These are phyloP conservation scores for Xylaria flabelliformis DNA, from an alignment of 495 filamentous ascomycete genomes.

Conservation along the genomic window DNA sequence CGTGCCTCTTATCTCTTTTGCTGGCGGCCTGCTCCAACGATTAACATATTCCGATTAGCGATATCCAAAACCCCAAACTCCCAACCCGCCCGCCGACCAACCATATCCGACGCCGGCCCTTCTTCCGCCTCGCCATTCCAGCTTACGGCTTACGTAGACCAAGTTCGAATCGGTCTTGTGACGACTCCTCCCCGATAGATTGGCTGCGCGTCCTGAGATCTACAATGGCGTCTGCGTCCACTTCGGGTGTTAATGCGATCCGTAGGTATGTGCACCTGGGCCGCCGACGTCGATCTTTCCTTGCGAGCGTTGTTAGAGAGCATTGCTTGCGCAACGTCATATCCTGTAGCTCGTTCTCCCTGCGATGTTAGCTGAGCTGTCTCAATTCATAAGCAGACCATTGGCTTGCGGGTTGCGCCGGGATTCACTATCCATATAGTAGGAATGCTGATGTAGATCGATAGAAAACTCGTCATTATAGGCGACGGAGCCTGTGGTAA, in stretches of 20 bases:
- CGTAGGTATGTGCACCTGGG: constrained; percentile 43
- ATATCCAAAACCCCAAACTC: not conserved
- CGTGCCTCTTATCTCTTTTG: constrained; percentile 9
- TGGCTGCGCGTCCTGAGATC: constrained; percentile 29
- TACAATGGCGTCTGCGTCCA: constrained; percentile 43
- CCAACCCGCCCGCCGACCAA: constrained; percentile 2
- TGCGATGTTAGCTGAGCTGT: not conserved
- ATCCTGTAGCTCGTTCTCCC: not conserved
- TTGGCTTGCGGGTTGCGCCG: not conserved
- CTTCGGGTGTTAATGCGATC: constrained; percentile 44
- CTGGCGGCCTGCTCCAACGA: constrained; percentile 7
- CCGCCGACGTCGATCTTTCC: constrained; percentile 26
- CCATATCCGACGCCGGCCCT: constrained; percentile 7
- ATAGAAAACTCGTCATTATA: constrained; percentile 97
- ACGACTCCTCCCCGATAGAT: constrained; percentile 27
- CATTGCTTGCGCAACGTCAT: not conserved
- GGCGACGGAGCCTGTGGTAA: constrained; percentile 99
- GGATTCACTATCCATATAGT: not conserved
- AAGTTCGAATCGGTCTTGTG: constrained; percentile 21
- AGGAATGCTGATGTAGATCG: constrained; percentile 12
- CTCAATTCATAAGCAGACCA: constrained; percentile 1
- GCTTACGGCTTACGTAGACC: constrained; percentile 22
- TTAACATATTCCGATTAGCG: constrained; percentile 14
- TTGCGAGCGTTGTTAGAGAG: not conserved
- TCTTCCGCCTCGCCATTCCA: not conserved